Evolutionary conservation across 495 filamentous ascomycete species (phyloP).

Genomic region (Astrothelium subdiscretum): DNA sequence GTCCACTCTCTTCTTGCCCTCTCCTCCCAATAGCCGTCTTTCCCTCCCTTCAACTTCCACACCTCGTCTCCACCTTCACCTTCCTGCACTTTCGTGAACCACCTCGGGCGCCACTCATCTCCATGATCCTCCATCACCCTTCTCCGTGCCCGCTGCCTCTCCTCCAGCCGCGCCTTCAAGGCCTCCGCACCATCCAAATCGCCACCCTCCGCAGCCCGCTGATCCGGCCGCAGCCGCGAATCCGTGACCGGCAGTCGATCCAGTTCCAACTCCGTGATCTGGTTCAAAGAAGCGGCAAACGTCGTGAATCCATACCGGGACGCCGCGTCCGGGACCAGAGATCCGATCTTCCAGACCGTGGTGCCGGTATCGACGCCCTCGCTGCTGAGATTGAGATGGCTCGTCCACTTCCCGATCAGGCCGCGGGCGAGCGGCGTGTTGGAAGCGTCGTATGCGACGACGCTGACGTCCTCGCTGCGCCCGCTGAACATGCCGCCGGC

Average conservation of each 20-base stretch:
- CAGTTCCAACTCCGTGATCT: constrained; percentile 71
- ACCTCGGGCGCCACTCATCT: constrained; percentile 58
- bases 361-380: constrained; percentile 41
- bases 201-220: constrained; percentile 73
- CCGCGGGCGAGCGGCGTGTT: constrained; percentile 42
- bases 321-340: constrained; percentile 60
- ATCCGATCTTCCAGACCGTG: constrained; percentile 61
- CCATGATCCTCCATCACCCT: constrained; percentile 63
- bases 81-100: constrained; percentile 58
- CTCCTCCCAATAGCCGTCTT: constrained; percentile 89
- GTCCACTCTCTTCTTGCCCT: constrained; percentile 57
- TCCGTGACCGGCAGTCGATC: constrained; percentile 67
- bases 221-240: constrained; percentile 75
- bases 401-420: constrained; percentile 75
- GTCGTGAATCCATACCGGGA: constrained; percentile 76
- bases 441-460: constrained; percentile 50
- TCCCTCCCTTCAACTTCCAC: constrained; percentile 70
- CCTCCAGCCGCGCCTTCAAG: constrained; percentile 72
- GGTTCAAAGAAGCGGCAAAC: constrained; percentile 80
- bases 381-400: constrained; percentile 48
- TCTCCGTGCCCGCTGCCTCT: constrained; percentile 66
- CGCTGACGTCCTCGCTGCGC: constrained; percentile 76
- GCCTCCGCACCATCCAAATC: constrained; percentile 75
- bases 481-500: constrained; percentile 93
- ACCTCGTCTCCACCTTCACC: constrained; percentile 48